Percentiles rank a stretch among this genome's conserved stretches.
Conservation (phyloP, 169 alveolate genomes). For the Plasmodium reichenowi region DNA sequence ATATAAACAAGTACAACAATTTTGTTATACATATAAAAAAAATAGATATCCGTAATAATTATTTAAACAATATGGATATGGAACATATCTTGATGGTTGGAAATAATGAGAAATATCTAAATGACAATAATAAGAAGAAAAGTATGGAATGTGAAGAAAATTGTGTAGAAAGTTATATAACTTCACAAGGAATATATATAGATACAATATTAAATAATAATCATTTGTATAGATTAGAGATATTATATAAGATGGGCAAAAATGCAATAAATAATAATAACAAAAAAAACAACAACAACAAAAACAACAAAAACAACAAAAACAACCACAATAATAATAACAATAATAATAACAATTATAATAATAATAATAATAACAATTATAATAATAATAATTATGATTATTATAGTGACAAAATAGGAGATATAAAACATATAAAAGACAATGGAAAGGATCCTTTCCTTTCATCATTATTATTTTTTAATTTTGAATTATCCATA, state of each 20-base stretch:
- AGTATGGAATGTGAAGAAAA: not conserved
- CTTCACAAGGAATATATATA: slow-evolving; percentile 29
- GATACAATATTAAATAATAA: slow-evolving; percentile 32
- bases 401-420: no score
- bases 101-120: not conserved
- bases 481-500: slow-evolving; percentile 34
- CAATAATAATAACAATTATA: no score
- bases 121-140: no score
- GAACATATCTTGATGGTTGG: slow-evolving; percentile 15
- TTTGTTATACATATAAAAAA: slow-evolving; percentile 36
- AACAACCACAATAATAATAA: no score
- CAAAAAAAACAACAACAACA: not conserved
- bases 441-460: no score
- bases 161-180: slow-evolving; percentile 15
- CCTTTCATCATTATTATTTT: not conserved
- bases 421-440: no score
- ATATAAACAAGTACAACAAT: slow-evolving; percentile 12
- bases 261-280: no score
- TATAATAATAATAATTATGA: no score
- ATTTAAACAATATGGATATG: slow-evolving; percentile 19
- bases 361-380: no score
- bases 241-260: not conserved
- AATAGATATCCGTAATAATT: slow-evolving; percentile 9
- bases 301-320: no score
- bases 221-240: slow-evolving; percentile 20